These are phyloP conservation scores for Mitosporidium daphniae DNA, from an alignment of 371 early-diverging fungal species.

Conservation along the genomic window DNA sequence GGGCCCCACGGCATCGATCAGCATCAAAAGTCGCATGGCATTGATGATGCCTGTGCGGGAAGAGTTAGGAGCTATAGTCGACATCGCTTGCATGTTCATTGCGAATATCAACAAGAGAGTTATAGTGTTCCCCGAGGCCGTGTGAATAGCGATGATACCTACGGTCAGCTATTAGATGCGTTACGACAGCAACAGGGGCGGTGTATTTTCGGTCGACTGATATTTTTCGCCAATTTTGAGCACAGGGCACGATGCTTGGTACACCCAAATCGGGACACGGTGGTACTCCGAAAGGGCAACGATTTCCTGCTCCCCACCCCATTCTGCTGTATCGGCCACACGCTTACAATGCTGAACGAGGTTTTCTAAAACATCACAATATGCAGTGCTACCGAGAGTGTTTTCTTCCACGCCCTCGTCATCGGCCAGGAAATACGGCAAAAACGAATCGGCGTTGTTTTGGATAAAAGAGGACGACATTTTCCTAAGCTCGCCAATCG, in stretches of 20 bases:
- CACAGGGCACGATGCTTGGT: constrained; percentile 29
- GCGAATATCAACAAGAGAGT: constrained; percentile 24
- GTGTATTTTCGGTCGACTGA: constrained; percentile 9
- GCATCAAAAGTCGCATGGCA: no score
- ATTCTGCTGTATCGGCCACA: constrained; percentile 31
- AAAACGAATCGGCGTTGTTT: constrained; percentile 30
- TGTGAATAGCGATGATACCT: constrained; percentile 50
- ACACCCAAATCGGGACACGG: constrained; percentile 22
- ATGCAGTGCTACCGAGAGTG: neutral
- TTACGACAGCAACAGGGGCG: constrained; percentile 39
- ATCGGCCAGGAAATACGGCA: constrained; percentile 40
- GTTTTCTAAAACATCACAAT: constrained; percentile 10
- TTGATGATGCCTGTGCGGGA: no score
- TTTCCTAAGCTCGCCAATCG: constrained; percentile 22
- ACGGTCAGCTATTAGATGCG: no score
- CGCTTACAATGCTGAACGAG: constrained; percentile 30
- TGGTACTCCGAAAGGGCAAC: constrained; percentile 27
- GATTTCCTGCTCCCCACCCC: constrained; percentile 77
- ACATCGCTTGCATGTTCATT: no score
- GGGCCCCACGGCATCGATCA: no score
- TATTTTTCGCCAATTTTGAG: constrained; percentile 30
- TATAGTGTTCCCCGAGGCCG: constrained; percentile 75
- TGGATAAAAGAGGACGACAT: constrained; percentile 36
- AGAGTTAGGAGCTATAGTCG: no score
- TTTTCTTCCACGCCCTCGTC: constrained; percentile 10